Evolutionary conservation across 345 rosid species (phyloP), one percentile per base, ranked within the genome.

Genomic region (Lepidium didymum): DNA sequence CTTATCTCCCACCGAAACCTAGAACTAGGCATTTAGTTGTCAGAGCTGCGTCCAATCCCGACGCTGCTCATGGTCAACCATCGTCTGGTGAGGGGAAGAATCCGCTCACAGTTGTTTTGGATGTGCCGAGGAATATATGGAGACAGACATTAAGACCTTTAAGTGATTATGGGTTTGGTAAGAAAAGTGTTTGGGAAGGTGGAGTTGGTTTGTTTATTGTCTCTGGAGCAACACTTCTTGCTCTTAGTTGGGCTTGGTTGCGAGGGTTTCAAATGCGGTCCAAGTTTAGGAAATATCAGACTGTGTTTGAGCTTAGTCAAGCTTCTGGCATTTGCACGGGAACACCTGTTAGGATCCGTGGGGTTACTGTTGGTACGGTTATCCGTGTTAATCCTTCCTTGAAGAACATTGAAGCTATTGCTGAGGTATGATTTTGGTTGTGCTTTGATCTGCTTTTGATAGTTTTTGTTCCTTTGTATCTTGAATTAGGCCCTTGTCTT

Each of bases 101-200:
- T 75, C 84, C 86, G 19, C 81, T 91, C 19, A 77, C 89, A 15
- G 86, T 75, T 81, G 81, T 79, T 68, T 75, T 86, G 71, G 96
- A 89, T 47, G 80, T 84, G 37, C 98, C 97, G 18, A 68, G 69
- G 56, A 83, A 65, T 54, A 56, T 95, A 23, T 95, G 99, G 99
- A 85, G 76, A 70, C 96, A 82, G 76, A 86, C 98, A 45, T 64
- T 89, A 11, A 87, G 79, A 54, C 97, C 97, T 7, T 56, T 95
- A 58, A 82, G 89, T 76, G 96, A 95, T 78, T 95, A 87, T 53
- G 99, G 99, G 53, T 89, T 89, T 72, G 99, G 97, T 50, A 81
- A 85, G 46, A 84, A 85, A 79, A 95, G 96, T 73, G 73, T 95
- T 50, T 91, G 96, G 98, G 97, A 95, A 89, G 98, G 98, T 64